Evolutionary conservation across 257 asterid species (phyloP).

Genomic region (Ajuga chamaepitys): DNA sequence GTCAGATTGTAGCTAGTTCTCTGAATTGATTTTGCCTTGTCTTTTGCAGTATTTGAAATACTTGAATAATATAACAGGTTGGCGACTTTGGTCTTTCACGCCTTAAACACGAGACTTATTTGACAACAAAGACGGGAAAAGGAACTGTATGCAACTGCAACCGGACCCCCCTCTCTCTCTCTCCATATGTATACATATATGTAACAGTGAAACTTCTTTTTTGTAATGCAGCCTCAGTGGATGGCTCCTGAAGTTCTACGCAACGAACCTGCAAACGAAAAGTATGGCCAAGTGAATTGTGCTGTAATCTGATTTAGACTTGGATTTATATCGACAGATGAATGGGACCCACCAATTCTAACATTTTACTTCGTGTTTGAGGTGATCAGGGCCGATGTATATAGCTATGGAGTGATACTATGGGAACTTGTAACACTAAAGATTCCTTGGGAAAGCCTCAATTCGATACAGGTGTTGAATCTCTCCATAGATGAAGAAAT

Average conservation of each 20-base stretch:
- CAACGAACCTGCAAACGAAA: constrained; percentile 82
- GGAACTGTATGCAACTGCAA: constrained; percentile 71
- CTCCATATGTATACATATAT: constrained; percentile 1
- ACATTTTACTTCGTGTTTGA: constrained; percentile 11
- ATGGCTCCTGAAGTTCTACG: constrained; percentile 99
- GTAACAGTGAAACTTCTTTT: neutral
- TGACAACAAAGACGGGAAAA: constrained; percentile 78
- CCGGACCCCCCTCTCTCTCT: constrained; percentile 5
- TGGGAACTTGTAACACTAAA: constrained; percentile 93
- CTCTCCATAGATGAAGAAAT: neutral
- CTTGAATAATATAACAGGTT: constrained; percentile 43
- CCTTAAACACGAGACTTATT: constrained; percentile 74
- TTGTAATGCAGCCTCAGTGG: constrained; percentile 86
- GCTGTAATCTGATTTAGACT: neutral
- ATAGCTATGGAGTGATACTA: constrained; percentile 83
- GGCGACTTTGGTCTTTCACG: constrained; percentile 99
- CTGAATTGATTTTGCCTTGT: neutral
- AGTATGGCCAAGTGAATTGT: constrained; percentile 39
- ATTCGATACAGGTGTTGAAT: constrained; percentile 75
- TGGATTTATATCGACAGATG: neutral
- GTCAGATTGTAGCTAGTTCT: constrained; percentile 28
- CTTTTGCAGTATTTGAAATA: constrained; percentile 3
- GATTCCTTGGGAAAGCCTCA: constrained; percentile 93
- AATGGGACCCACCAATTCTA: neutral
- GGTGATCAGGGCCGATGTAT: constrained; percentile 71